Percentiles rank a stretch among this genome's conserved stretches.
These are phyloP conservation scores for Rhizopogon vesiculosus DNA, from an alignment of 768 basidiomycete genomes.

Conservation along the genomic window DNA sequence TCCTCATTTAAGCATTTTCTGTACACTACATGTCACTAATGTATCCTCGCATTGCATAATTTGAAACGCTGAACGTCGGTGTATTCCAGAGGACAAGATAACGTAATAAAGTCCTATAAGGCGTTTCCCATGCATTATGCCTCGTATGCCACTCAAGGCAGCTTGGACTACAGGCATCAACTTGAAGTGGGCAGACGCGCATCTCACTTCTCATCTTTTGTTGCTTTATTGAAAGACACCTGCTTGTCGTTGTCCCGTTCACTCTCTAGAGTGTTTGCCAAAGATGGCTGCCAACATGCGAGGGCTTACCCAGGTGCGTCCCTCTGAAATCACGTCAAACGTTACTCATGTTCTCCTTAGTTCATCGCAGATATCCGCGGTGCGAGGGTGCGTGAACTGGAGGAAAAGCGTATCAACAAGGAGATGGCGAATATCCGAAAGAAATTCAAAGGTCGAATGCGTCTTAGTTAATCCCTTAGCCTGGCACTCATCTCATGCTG, in stretches of 20 bases:
- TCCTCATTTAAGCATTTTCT: slow-evolving; percentile 6
- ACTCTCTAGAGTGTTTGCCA: not conserved
- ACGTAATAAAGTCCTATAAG: not conserved
- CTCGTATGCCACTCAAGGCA: not conserved
- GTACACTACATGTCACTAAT: slow-evolving; percentile 17
- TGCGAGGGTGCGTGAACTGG: slow-evolving; percentile 91
- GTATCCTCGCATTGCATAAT: slow-evolving; percentile 4
- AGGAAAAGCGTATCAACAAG: slow-evolving; percentile 98
- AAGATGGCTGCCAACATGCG: slow-evolving; percentile 88
- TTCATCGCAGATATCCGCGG: slow-evolving; percentile 99
- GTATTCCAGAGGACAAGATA: not conserved
- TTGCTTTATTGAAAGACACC: not conserved
- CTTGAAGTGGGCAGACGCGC: not conserved
- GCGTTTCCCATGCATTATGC: not conserved
- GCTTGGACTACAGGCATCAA: not conserved
- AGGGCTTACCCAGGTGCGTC: slow-evolving; percentile 81
- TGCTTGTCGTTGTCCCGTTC: no score
- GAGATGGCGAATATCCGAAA: slow-evolving; percentile 99
- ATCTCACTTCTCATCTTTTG: not conserved
- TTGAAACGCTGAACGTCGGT: not conserved
- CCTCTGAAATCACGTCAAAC: not conserved
- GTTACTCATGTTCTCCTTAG: slow-evolving; percentile 33
- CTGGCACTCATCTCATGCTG: slow-evolving; percentile 4
- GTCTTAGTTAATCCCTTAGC: slow-evolving; percentile 5
- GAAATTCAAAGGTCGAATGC: slow-evolving; percentile 84